Evolutionary conservation across 352 stramenopile genomes (phyloP).

Genomic region (Pythium coloratum): DNA sequence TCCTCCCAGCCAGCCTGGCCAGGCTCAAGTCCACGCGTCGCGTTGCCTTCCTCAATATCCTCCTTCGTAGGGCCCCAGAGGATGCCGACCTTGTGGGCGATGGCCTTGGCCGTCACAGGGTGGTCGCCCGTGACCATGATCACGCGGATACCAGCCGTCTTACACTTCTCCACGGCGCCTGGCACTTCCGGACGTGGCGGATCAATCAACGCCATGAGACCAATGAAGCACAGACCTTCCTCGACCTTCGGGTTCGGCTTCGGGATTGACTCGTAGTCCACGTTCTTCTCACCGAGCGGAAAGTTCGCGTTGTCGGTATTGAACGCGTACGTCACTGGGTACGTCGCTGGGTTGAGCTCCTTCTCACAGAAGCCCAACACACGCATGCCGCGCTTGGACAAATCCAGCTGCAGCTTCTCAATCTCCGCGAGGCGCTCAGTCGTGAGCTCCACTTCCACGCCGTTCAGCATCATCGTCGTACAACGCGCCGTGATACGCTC

Average conservation of each 20-base stretch:
- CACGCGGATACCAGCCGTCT: constrained; percentile 71
- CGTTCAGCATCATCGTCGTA: constrained; percentile 61
- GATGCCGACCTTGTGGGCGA: constrained; percentile 94
- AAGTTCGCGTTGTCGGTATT: constrained; percentile 32
- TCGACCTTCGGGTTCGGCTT: constrained; percentile 76
- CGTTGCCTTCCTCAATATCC: constrained; percentile 83
- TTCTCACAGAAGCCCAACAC: constrained; percentile 57
- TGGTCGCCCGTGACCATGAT: constrained; percentile 88
- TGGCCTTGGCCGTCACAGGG: constrained; percentile 79
- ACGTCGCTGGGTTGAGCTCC: constrained; percentile 24
- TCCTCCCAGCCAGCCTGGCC: constrained; percentile 78
- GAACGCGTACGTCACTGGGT: constrained; percentile 30
- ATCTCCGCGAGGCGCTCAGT: constrained; percentile 36
- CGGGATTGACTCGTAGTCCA: constrained; percentile 67
- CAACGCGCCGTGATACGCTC: constrained; percentile 87
- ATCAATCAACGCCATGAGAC: constrained; percentile 89
- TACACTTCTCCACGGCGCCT: constrained; percentile 65
- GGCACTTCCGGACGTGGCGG: constrained; percentile 65
- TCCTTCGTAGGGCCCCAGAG: constrained; percentile 86
- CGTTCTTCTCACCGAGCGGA: constrained; percentile 57
- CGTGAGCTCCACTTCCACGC: constrained; percentile 42
- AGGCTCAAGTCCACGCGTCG: constrained; percentile 44
- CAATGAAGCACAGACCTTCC: constrained; percentile 75
- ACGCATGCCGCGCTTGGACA: constrained; percentile 53
- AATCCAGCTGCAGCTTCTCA: constrained; percentile 54